A percentile compares a stretch with the other conserved stretches of the same genome.
phyloP scores from a whole-genome alignment of 2,329 filamentous ascomycete species.

The Penicillium psychrosexuale region DNA sequence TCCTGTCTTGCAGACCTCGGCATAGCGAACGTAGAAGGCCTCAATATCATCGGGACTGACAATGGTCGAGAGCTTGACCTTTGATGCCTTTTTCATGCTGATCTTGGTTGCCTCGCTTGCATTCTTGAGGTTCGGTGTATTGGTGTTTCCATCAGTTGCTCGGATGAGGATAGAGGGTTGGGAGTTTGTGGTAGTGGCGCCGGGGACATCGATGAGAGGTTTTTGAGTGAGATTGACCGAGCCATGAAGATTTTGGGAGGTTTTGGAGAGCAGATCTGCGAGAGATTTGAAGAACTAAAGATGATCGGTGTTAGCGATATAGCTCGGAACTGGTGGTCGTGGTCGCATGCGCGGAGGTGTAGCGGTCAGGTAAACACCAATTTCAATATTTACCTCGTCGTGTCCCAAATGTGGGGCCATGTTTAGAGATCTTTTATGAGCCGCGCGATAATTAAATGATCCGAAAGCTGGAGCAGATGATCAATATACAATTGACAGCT shows the following conservation, averaged over 20 bases:
- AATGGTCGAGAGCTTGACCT: conserved; percentile 76
- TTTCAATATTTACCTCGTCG: conserved; percentile 38
- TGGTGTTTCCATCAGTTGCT: conserved; percentile 74
- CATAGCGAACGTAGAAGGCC: conserved; percentile 77
- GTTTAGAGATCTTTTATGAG: not conserved
- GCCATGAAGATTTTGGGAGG: conserved; percentile 40
- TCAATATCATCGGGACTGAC: conserved; percentile 75
- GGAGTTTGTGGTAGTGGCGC: conserved; percentile 54
- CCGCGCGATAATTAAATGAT: conserved; percentile 4
- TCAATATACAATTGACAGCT: conserved; percentile 14
- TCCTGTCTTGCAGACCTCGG: conserved; percentile 82
- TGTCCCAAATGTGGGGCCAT: conserved; percentile 41
- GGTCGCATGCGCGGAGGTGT: conserved; percentile 6
- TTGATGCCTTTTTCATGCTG: conserved; percentile 49
- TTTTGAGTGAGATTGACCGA: conserved; percentile 48
- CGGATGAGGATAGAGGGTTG: conserved; percentile 75
- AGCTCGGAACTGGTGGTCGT: conserved; percentile 15
- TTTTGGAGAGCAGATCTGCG: conserved; percentile 38
- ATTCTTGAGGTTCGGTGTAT: conserved; percentile 40
- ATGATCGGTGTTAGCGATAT: conserved; percentile 4
- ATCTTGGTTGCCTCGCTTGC: conserved; percentile 38
- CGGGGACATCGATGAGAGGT: conserved; percentile 27
- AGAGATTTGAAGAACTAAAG: conserved; percentile 45
- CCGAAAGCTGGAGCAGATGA: conserved; percentile 7
- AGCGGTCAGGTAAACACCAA: not conserved